Percentiles rank a stretch among this genome's conserved stretches.
Conservation (phyloP, 345 rosid species). For the Eucalyptus cladocalyx region DNA sequence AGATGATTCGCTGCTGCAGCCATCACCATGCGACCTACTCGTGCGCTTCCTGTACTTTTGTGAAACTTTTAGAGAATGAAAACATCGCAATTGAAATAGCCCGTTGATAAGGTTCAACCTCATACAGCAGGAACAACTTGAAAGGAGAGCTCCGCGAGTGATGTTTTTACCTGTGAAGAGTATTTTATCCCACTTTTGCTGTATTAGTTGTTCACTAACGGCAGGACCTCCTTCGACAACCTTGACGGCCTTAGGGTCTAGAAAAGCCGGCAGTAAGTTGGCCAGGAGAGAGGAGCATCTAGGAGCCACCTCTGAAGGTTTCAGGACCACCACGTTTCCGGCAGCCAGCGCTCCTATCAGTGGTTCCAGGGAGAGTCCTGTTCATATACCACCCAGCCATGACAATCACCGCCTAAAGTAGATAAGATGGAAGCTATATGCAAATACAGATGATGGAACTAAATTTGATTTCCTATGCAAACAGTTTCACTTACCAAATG, state of each 20-base stretch:
- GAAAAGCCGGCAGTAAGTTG: constrained; percentile 17
- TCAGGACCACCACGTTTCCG: constrained; percentile 52
- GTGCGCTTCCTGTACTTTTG: constrained; percentile 36
- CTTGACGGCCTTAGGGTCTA: constrained; percentile 41
- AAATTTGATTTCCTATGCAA: not conserved
- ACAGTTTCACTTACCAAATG: constrained; percentile 20
- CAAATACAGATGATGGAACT: not conserved
- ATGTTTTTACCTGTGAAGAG: constrained; percentile 46
- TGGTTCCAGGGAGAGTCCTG: constrained; percentile 52
- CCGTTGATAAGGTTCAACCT: not conserved
- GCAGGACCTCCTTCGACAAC: constrained; percentile 46
- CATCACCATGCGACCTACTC: constrained; percentile 60
- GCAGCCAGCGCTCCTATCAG: constrained; percentile 78
- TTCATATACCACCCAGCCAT: not conserved
- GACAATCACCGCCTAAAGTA: not conserved
- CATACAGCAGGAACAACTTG: not conserved
- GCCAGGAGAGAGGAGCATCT: constrained; percentile 50
- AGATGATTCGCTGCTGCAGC: constrained; percentile 65
- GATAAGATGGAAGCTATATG: not conserved
- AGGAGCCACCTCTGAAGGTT: constrained; percentile 69
- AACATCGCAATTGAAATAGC: not conserved
- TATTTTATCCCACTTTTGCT: constrained; percentile 74
- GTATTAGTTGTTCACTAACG: constrained; percentile 37
- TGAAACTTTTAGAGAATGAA: not conserved
- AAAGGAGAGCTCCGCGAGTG: not conserved